Percentiles rank a stretch among this genome's conserved stretches.
Evolutionary conservation across 2,329 filamentous ascomycete species (phyloP).

Genomic region (Fusarium torulosum): DNA sequence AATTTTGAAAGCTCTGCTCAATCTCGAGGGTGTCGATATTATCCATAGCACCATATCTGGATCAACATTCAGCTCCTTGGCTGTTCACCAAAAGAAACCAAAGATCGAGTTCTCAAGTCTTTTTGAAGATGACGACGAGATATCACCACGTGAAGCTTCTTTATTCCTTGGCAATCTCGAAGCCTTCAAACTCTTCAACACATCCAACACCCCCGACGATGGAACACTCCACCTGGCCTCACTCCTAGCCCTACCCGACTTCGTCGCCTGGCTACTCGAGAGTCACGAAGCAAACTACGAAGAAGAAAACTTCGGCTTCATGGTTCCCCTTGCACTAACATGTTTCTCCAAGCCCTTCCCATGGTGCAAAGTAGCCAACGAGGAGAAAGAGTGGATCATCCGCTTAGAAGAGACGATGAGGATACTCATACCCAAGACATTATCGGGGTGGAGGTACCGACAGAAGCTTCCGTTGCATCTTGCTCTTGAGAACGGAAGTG

Average conservation of each 20-base stretch:
- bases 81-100: not conserved
- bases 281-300: slow-evolving; percentile 25
- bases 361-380: slow-evolving; percentile 22
- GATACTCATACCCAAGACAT: slow-evolving; percentile 14
- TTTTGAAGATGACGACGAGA: slow-evolving; percentile 29
- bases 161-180: slow-evolving; percentile 20
- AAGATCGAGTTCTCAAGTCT: slow-evolving; percentile 16
- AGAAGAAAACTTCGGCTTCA: slow-evolving; percentile 27
- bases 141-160: slow-evolving; percentile 14
- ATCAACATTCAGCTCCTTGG: slow-evolving; percentile 22
- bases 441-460: slow-evolving; percentile 9
- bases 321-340: slow-evolving; percentile 15
- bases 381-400: slow-evolving; percentile 7
- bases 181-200: slow-evolving; percentile 11
- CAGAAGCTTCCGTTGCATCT: slow-evolving; percentile 18
- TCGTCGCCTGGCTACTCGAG: slow-evolving; percentile 17
- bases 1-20: slow-evolving; percentile 1
- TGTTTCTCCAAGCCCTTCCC: slow-evolving; percentile 22
- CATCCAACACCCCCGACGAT: not conserved
- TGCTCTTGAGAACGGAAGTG: slow-evolving; percentile 19
- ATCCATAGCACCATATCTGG: slow-evolving; percentile 19
- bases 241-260: slow-evolving; percentile 12
- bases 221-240: slow-evolving; percentile 27
- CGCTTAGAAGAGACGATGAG: slow-evolving; percentile 21
- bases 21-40: not conserved